A percentile compares a stretch with the other conserved stretches of the same genome.
Conservation (phyloP, 2,329 filamentous ascomycete genomes). For the Sphaerostilbella broomeana region DNA sequence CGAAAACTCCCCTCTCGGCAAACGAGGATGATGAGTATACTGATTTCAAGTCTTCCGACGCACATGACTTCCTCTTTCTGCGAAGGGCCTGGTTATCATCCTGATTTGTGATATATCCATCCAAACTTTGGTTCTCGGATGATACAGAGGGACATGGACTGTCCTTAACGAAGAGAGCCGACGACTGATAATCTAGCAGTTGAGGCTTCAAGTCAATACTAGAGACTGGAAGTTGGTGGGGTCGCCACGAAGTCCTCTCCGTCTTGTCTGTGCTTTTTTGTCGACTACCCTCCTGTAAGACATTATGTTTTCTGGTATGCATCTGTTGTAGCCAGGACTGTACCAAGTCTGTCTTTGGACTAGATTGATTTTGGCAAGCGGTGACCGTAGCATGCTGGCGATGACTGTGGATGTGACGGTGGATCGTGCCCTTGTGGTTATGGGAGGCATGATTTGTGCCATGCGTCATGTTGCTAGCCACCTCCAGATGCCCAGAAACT, state of each 20-base stretch:
- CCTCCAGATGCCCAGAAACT: not conserved
- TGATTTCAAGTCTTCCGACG: not conserved
- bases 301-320: slow-evolving; percentile 1
- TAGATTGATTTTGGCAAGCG: not conserved
- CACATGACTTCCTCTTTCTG: not conserved
- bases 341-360: slow-evolving; percentile 1
- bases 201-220: not conserved
- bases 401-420: not conserved
- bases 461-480: slow-evolving; percentile 6
- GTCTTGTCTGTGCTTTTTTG: not conserved
- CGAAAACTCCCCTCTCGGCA: slow-evolving; percentile 1
- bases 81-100: no score
- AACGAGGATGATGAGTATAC: not conserved
- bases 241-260: slow-evolving; percentile 5
- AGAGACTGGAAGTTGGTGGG: slow-evolving; percentile 4
- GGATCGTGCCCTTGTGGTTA: not conserved
- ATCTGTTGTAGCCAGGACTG: slow-evolving; percentile 11
- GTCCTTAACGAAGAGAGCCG: slow-evolving; percentile 6
- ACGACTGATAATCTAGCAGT: not conserved
- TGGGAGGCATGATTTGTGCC: not conserved
- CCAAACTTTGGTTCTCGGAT: no score
- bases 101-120: no score
- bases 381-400: not conserved
- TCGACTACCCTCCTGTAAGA: not conserved
- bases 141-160: not conserved